A percentile compares a stretch with the other conserved stretches of the same genome.
Evolutionary conservation across 106 monocot genomes (phyloP).

Genomic region (Dendrobium nobile): DNA sequence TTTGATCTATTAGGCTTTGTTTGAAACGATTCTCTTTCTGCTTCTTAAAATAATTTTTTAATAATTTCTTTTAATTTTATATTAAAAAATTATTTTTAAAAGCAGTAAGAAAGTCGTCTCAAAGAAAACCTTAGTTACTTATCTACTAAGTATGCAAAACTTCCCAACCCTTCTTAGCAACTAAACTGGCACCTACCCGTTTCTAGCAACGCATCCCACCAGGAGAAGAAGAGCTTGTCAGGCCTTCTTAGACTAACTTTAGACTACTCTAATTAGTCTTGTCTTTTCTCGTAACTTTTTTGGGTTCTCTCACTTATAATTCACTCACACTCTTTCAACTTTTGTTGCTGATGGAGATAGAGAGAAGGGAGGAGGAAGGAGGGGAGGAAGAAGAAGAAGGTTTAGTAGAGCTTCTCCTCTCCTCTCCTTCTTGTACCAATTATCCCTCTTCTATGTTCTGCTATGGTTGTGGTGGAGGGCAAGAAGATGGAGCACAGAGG

Average conservation of each 20-base stretch:
- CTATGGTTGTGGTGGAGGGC: neutral
- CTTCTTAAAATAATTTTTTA: too few species aligned
- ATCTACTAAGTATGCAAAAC: too few species aligned
- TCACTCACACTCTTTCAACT: neutral
- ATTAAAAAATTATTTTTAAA: too few species aligned
- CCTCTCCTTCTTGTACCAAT: neutral
- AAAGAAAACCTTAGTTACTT: too few species aligned
- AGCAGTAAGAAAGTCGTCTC: too few species aligned
- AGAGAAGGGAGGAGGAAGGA: slow-evolving; percentile 2
- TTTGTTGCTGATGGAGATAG: neutral
- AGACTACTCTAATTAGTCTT: neutral
- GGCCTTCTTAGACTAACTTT: neutral
- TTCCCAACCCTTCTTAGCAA: neutral
- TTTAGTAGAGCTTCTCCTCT: slow-evolving; percentile 9
- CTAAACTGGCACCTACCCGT: neutral
- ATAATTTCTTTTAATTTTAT: too few species aligned
- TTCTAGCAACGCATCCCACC: neutral
- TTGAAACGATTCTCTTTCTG: too few species aligned
- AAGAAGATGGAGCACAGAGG: neutral
- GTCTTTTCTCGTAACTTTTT: neutral
- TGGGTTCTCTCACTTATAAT: neutral
- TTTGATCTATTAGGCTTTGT: too few species aligned
- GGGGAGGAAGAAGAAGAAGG: slow-evolving; percentile 2
- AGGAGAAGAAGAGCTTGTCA: neutral
- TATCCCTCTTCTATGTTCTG: neutral